Evolutionary conservation across 1,284 basidiomycete species (phyloP), one percentile per base, ranked within the genome.

Genomic region (Volvariella volvacea): DNA sequence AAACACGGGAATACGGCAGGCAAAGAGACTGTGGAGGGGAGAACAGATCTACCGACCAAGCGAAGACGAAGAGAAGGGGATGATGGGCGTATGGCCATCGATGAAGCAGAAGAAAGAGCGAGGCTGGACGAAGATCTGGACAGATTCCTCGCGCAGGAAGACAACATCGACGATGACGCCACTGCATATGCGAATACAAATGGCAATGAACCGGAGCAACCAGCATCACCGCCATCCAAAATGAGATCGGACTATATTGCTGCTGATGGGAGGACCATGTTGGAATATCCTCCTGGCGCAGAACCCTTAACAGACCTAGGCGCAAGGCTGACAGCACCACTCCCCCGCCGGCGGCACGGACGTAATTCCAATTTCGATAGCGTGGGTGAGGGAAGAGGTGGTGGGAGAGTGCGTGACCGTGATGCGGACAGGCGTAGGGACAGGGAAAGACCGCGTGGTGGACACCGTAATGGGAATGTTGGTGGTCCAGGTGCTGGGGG

Each of bases 1-100:
- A 83, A 77, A 53, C 83, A 89, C 48, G 87, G 85, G 10, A 56
- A 57, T 43, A 58, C 60, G 30, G 84, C 84, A 1, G 84, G 83
- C 37, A 86, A 80, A 56, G 74, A 74, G 45, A 56, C 65, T 6
- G 64, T 67, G 31, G 58, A 63, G 19, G 67, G 63, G 6, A 55
- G 62, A 14, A 61, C 60, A 42, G 44, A 63, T 9, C 63, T 61
- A 1, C 58, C 63, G 16, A 40, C 50, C 33, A 67, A 64, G 48
- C 57, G 65, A 32, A 55, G 62, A 55, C 52, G 59, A 52, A 46
- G 62, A 55, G 61, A 63, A 25, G 56, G 58, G 22, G 63, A 56
- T n/a, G 60, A 48, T 45, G 54, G 56, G 57, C n/a, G n/a, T n/a
- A n/a, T n/a, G 16, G 64, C 55, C 14, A 61, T 49, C 45, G 53